These are phyloP conservation scores for Aspergillus terreus DNA, from an alignment of 2,329 filamentous ascomycete genomes.

Conservation along the genomic window DNA sequence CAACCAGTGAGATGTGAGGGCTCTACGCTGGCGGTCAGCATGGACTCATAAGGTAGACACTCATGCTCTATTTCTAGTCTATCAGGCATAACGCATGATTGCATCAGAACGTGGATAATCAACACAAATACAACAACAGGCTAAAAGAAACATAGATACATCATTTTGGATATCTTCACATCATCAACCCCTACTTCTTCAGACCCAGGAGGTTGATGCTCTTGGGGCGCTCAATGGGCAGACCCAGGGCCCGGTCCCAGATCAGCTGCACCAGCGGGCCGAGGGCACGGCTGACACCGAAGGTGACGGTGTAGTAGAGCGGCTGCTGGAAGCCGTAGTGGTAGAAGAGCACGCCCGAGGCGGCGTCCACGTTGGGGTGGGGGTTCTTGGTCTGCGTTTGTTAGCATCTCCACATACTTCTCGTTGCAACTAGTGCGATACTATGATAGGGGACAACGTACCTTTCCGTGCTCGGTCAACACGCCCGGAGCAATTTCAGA, in stretches of 20 bases:
- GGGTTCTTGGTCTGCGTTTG: slow-evolving; percentile 76
- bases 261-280: slow-evolving; percentile 91
- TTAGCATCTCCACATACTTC: too few relatives aligned
- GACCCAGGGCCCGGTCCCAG: slow-evolving; percentile 88
- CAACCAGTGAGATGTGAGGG: too few relatives aligned
- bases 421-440: slow-evolving; percentile 1
- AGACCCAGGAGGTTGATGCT: slow-evolving; percentile 90
- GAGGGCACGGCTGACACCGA: slow-evolving; percentile 65
- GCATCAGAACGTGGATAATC: not conserved
- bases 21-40: too few relatives aligned
- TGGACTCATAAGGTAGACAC: not conserved
- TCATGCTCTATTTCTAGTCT: slow-evolving; percentile 1
- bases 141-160: not conserved
- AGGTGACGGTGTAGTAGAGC: slow-evolving; percentile 80
- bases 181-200: slow-evolving; percentile 52
- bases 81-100: not conserved
- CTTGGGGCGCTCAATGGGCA: slow-evolving; percentile 97
- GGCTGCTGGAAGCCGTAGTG: slow-evolving; percentile 98
- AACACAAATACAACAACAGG: not conserved
- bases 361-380: slow-evolving; percentile 93
- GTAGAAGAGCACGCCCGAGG: slow-evolving; percentile 91
- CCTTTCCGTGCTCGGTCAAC: slow-evolving; percentile 89
- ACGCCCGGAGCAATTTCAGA: slow-evolving; percentile 86
- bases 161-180: not conserved
- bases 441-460: slow-evolving; percentile 24